Evolutionary conservation across 2,329 filamentous ascomycete species (phyloP).

Genomic region (Colletotrichum musicola): DNA sequence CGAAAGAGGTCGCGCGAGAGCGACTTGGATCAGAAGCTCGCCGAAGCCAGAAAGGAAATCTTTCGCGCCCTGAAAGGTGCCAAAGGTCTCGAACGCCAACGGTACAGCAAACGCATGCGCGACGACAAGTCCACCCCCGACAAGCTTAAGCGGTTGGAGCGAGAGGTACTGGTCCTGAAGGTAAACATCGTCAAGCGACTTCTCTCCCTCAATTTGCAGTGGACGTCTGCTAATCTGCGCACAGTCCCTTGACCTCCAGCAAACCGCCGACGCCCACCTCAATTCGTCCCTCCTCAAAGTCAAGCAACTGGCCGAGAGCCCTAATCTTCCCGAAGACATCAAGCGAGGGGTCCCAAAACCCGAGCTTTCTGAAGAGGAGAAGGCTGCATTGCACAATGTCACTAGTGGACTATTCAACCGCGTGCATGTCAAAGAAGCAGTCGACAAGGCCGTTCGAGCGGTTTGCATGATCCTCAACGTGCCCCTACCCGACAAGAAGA

Average conservation of each 20-base stretch:
- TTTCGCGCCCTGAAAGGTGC: conserved; percentile 77
- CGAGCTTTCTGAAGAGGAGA: conserved; percentile 65
- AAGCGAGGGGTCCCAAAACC: conserved; percentile 62
- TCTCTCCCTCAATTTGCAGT: not conserved
- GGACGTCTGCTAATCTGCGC: conserved; percentile 11
- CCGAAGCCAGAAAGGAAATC: conserved; percentile 70
- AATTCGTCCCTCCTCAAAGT: conserved; percentile 66
- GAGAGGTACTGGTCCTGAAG: conserved; percentile 69
- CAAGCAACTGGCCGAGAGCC: conserved; percentile 64
- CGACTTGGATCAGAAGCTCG: conserved; percentile 63
- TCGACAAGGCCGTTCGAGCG: conserved; percentile 61
- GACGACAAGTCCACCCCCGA: conserved; percentile 60
- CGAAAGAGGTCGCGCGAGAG: conserved; percentile 64
- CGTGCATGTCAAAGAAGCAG: conserved; percentile 61
- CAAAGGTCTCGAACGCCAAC: conserved; percentile 84
- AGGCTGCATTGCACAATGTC: conserved; percentile 67
- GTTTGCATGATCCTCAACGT: conserved; percentile 64
- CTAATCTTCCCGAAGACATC: conserved; percentile 63
- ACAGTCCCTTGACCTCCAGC: conserved; percentile 69
- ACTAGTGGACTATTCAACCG: conserved; percentile 69
- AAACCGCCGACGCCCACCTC: conserved; percentile 68
- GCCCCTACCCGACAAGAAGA: conserved; percentile 59
- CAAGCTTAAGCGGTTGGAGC: conserved; percentile 71
- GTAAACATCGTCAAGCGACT: conserved; percentile 45
- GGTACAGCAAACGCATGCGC: conserved; percentile 71